Conservation (phyloP, 805 yeast species). For the Citeromyces nyonsensis region DNA sequence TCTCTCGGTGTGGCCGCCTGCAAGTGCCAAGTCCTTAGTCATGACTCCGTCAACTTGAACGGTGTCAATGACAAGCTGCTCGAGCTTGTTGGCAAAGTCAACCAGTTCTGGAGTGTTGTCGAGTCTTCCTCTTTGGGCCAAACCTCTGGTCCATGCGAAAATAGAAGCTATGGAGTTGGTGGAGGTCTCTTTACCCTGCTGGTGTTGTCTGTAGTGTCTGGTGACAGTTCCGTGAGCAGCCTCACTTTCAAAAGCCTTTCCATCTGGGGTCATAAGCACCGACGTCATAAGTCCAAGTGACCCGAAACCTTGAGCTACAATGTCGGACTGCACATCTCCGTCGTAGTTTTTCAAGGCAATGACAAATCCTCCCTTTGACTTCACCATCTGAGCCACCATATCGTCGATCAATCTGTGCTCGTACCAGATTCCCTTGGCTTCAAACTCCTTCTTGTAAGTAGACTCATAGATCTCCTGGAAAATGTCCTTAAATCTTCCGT, state of each 20-base stretch:
- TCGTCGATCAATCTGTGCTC: constrained; percentile 78
- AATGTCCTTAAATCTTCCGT: constrained; percentile 72
- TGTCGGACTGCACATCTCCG: constrained; percentile 78
- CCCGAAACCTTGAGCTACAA: constrained; percentile 80
- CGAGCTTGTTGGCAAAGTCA: constrained; percentile 48
- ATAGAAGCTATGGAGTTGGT: constrained; percentile 79
- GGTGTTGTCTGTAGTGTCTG: constrained; percentile 72
- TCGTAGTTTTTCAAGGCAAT: constrained; percentile 76
- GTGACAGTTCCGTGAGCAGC: constrained; percentile 87
- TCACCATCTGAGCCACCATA: constrained; percentile 82
- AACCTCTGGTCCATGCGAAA: constrained; percentile 79
- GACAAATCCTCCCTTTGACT: constrained; percentile 70
- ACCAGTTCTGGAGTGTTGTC: constrained; percentile 61
- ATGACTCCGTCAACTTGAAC: constrained; percentile 62
- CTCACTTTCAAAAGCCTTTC: constrained; percentile 73
- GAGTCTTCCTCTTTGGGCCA: constrained; percentile 66
- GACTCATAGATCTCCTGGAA: constrained; percentile 52
- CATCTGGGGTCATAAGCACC: constrained; percentile 71
- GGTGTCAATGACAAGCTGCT: constrained; percentile 54
- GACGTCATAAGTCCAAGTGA: constrained; percentile 79
- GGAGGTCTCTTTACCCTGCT: constrained; percentile 70
- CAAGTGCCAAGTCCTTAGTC: constrained; percentile 74
- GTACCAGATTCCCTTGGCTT: constrained; percentile 46
- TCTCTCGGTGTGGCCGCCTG: constrained; percentile 48
- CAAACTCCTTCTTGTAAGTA: constrained; percentile 41